A percentile compares a stretch with the other conserved stretches of the same genome.
phyloP scores from a whole-genome alignment of 257 asterid genomes.

The Solanum sejunctum region DNA sequence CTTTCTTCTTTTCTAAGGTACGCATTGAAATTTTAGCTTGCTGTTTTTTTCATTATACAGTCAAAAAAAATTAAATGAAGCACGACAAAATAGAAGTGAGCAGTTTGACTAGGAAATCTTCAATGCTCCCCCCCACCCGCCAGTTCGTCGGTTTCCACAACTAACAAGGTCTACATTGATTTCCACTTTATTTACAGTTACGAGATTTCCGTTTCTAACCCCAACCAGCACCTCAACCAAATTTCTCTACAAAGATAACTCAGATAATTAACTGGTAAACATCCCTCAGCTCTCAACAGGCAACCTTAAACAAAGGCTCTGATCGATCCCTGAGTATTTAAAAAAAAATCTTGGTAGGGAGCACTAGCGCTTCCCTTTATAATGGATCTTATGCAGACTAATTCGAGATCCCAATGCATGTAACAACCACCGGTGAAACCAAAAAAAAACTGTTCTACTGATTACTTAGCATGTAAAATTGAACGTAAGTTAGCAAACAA shows the following conservation, averaged over 20 bases:
- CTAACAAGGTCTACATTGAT: not conserved
- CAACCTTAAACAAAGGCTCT: not conserved
- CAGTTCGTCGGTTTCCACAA: not conserved
- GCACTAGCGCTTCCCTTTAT: not conserved
- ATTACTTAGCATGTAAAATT: not conserved
- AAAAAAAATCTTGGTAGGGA: not conserved
- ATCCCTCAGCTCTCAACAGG: not conserved
- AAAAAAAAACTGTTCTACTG: not conserved
- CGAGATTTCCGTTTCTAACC: not conserved
- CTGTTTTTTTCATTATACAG: not conserved
- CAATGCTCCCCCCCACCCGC: not conserved
- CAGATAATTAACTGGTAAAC: not conserved
- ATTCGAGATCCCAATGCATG: not conserved
- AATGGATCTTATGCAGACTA: not conserved
- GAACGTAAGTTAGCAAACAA: not conserved
- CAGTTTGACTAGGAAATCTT: not conserved
- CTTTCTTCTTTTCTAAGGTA: not conserved
- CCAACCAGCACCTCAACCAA: not conserved
- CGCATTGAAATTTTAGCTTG: not conserved
- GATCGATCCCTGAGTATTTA: not conserved
- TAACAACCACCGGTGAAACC: not conserved
- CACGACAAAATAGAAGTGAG: not conserved
- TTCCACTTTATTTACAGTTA: not conserved
- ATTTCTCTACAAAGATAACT: not conserved
- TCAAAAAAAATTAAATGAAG: constrained; percentile 7